Base-by-base conservation (phyloP, 345 rosid species). In the Barbarea vulgaris region DNA sequence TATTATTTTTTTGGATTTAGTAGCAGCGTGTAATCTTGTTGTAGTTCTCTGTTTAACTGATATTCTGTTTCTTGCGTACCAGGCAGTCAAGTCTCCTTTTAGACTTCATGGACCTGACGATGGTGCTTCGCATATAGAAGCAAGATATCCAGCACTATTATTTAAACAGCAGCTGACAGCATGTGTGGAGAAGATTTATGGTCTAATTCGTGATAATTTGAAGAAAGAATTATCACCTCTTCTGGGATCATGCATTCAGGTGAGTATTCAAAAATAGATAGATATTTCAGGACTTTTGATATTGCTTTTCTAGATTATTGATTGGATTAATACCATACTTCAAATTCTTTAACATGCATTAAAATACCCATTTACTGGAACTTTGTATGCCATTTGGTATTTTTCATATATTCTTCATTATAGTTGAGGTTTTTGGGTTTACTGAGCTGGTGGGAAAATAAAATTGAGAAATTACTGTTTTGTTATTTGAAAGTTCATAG, bases 131-230 rank as follows among this genome's bases (percentile, higher is more conserved):
- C 95, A 86, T 70, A 79, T 90, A 74, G 99, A 94, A 80, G 97
- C 99, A 72, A 92, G 96, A 87, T 94, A 87, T 80, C 99, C 99
- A 27, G 97, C 97, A 11, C 84, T 92, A 62, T 80, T 94, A 52
- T 94, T 94, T 69, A 94, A 94, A 77, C 99, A 94, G 83, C 99
- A 94, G 72, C 77, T 94, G 62, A 94, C 97, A 57, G 93, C 99
- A 76, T 94, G 96, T 80, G 97, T 94, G 59, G 99, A 94, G 87
- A 94, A 94, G 87, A 91, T 94, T 14, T 94, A 91, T 85, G 99
- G 99, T 71, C 78, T 94, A 81, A 90, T 94, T 70, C 92, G 99
- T 70, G 99, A 94, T 83, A 88, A 92, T 72, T 79, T 94, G 86
- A 94, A 94, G 84, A 94, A 90, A 78, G 99, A 91, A 74, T 80